These are phyloP conservation scores for Mariannaea sp. DNA, from an alignment of 2,329 filamentous ascomycete genomes.

Conservation along the genomic window DNA sequence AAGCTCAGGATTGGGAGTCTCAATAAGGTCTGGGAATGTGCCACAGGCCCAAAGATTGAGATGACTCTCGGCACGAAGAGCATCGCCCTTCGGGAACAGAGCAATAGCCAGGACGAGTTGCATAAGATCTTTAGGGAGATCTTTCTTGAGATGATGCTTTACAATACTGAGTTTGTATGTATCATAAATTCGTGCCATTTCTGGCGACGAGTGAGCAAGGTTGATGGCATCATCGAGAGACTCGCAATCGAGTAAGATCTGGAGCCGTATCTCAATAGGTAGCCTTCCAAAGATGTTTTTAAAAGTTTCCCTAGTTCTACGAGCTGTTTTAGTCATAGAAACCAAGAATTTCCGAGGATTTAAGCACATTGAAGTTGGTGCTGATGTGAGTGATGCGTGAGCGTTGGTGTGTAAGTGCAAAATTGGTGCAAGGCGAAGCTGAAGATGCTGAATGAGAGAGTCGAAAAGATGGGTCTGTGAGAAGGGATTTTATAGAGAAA, in stretches of 20 bases:
- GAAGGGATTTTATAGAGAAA: too few relatives aligned
- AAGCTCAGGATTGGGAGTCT: background rate
- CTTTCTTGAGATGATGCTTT: background rate
- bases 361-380: too few relatives aligned
- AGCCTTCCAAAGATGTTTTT: background rate
- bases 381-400: too few relatives aligned
- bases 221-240: background rate
- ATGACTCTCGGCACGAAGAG: background rate
- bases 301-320: too few relatives aligned
- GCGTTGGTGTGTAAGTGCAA: too few relatives aligned
- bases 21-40: background rate
- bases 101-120: conserved; percentile 14
- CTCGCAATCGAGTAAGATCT: background rate
- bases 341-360: too few relatives aligned
- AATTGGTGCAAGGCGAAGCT: too few relatives aligned
- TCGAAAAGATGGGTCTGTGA: too few relatives aligned
- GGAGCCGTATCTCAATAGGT: background rate
- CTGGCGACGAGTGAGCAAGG: background rate
- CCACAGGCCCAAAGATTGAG: background rate
- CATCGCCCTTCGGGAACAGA: background rate
- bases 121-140: conserved; percentile 3
- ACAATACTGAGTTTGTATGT: background rate
- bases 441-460: too few relatives aligned
- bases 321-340: too few relatives aligned
- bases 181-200: background rate